Base-by-base conservation (phyloP, 148 eudicot species). In the Cornus kousa region DNA sequence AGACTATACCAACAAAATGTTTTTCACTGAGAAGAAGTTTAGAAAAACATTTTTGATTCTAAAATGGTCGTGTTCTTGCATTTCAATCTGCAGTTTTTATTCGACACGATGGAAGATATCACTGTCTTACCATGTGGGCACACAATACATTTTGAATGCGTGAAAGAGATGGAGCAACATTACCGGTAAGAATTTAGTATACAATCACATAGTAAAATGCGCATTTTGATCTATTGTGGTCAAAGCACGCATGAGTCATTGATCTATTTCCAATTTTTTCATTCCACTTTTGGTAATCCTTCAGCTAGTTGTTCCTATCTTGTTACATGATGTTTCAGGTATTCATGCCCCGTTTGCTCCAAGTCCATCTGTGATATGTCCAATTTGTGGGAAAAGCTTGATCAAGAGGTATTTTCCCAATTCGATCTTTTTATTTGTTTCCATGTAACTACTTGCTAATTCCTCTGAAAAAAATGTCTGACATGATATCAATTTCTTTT, bases 281-380 rank as follows among this genome's bases (percentile, higher is more conserved):
- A 5, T 1, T 5, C 17, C 2, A 3, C 66, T 62, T 20, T 17
- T 17, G 24, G 20, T 20, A 62, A 5, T 62, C 11, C 2, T 19
- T 74, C 19, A 9, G 55, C 9, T 1, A 43, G 8, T 75, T 46
- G 9, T 76, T 40, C 28, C 28, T 28, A 28, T 19, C 1, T 53
- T 76, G 48, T 43, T 43, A 43, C 48, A 43, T 17, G 5, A 31
- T 24, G 20, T 43, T 83, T 71, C 85, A 87, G 88, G 81, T 87
- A 85, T 71, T 76, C 90, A 48, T 87, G 90, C 76, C 90, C 90
- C 0, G 75, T 87, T 57, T 87, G 90, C 85, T 83, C 83, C 62
- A 87, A 81, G 76, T 87, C 90, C 40, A 73, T 67, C 37, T 83
- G 90, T 62, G 88, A 87, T 13, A 81, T 87, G 90, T 82, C 90